Evolutionary conservation across 768 basidiomycete species (phyloP), one percentile per base, ranked within the genome.

Genomic region (Asterophora lycoperdoides): DNA sequence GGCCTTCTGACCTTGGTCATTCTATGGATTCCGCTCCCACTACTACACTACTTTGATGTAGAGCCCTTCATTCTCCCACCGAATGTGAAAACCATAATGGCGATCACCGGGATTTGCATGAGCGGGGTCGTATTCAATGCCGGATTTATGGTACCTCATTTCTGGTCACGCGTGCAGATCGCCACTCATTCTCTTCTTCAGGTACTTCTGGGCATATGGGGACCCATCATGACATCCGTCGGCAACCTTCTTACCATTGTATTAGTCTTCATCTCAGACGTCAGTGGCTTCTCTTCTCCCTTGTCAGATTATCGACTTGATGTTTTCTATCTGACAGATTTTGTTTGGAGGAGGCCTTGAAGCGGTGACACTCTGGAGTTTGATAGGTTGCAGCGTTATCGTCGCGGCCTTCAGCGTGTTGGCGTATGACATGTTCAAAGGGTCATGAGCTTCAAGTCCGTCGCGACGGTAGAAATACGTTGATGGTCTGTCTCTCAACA

Each of bases 211-310:
- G 88, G 87, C 20, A 66, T 89, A 20, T 93, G 89, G 89, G 92
- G 92, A 3, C 92, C 92, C 5, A 81, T 93, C 35, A 79, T 92
- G 36, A 82, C 84, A 8, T 91, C 89, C 2, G 93, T 96, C 28
- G 93, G 92, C 38, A 92, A 81, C 65, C 76, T 98, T n/a, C 75
- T 95, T n/a, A 93, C 93, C 5, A 94, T 95, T 56, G 89, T 95
- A 32, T 76, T 96, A 41, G 89, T 93, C 11, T 79, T 93, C 40
- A 58, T 90, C 13, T 81, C 86, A 35, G 93, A 97, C 66, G 73
- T 86, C 39, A 59, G 70, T 63, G 39, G n/a, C 51, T 47, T 44
- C 32, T 45, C 34, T 18, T 14, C 6, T 30, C 10, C 20, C 36
- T 17, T n/a, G 29, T 34, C 9, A 15, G 8, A 19, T 23, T 17